Conservation (phyloP, 2,329 filamentous ascomycete genomes). For the Sphaerulina populicola region DNA sequence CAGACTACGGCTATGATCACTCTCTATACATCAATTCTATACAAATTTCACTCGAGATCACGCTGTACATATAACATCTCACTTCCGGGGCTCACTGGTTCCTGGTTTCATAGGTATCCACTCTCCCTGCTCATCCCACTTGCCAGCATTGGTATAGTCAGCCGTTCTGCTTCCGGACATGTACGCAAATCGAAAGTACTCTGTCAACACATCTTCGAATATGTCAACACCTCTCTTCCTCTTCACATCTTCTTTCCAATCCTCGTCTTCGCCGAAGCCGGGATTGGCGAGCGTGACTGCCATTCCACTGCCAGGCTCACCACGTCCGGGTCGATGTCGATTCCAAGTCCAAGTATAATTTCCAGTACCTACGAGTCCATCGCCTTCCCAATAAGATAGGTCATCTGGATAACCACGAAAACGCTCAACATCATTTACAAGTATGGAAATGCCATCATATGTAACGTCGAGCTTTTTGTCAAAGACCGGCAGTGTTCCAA, state of each 20-base stretch:
- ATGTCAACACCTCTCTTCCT: slow-evolving; percentile 28
- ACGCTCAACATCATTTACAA: slow-evolving; percentile 80
- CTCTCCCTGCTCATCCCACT: slow-evolving; percentile 55
- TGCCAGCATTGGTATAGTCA: slow-evolving; percentile 69
- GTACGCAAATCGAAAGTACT: slow-evolving; percentile 72
- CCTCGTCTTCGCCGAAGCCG: background rate
- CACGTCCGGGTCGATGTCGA: slow-evolving; percentile 20
- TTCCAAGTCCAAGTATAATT: slow-evolving; percentile 32
- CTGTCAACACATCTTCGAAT: slow-evolving; percentile 39
- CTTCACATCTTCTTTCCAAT: background rate
- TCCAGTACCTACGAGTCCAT: slow-evolving; percentile 14
- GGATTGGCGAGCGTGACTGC: background rate
- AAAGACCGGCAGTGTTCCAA: slow-evolving; percentile 31
- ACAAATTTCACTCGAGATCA: background rate
- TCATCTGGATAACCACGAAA: slow-evolving; percentile 61
- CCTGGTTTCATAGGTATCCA: slow-evolving; percentile 61
- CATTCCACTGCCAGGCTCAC: slow-evolving; percentile 1
- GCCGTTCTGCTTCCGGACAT: slow-evolving; percentile 56
- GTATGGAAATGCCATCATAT: slow-evolving; percentile 67
- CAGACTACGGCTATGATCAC: background rate
- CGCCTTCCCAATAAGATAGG: slow-evolving; percentile 40
- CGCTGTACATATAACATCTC: background rate
- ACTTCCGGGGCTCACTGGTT: slow-evolving; percentile 33
- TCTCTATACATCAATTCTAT: background rate
- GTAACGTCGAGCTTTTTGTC: slow-evolving; percentile 35